Base-by-base conservation (phyloP, 768 basidiomycete species). In the Naganishia friedmannii region DNA sequence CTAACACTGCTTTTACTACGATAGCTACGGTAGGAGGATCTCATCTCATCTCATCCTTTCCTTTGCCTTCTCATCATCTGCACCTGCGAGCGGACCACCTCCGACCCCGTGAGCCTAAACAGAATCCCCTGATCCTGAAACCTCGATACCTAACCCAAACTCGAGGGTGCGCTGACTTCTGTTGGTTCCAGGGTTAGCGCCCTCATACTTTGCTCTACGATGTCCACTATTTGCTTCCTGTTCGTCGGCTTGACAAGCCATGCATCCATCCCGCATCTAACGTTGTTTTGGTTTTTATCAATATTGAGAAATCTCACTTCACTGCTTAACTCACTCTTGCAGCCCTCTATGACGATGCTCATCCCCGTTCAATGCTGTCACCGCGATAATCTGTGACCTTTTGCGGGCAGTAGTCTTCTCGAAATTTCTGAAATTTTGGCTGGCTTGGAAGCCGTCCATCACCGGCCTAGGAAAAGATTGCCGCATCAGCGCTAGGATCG, bases 361-460 rank as follows among this genome's bases (percentile, higher is more conserved):
- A 10, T 77, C 76, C n/a, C 74, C 72, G 8, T 67, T 73, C 65
- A 80, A 45, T 15, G 79, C 79, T 17, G 79, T 80, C 5, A 78
- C 76, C 9, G 77, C 78, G 46, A 79, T 76, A 57, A 79, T 76
- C 60, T 76, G 68, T 8, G 76, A 66, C 26, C 42, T 53, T 9
- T 31, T 28, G n/a, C 73, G 65, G 5, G n/a, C 13, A 32, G 65
- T 15, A 1, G 53, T 12, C 2, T 48, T 53, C 51, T 79, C 78
- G 19, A 79, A 74, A 19, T 56, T 66, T 3, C 78, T 42, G 75
- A 79, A 76, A 39, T 77, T 21, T 21, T 58, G 45, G 66, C 73
- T 73, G 2, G 78, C 74, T 67, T 74, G 68, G 69, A 73, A 79
- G 1, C 78, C 78, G 57, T 79, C 76, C 73, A 76, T 75, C 39